Evolutionary conservation across 2,329 filamentous ascomycete species (phyloP).

Genomic region (Aspergillus ochraceoroseus): DNA sequence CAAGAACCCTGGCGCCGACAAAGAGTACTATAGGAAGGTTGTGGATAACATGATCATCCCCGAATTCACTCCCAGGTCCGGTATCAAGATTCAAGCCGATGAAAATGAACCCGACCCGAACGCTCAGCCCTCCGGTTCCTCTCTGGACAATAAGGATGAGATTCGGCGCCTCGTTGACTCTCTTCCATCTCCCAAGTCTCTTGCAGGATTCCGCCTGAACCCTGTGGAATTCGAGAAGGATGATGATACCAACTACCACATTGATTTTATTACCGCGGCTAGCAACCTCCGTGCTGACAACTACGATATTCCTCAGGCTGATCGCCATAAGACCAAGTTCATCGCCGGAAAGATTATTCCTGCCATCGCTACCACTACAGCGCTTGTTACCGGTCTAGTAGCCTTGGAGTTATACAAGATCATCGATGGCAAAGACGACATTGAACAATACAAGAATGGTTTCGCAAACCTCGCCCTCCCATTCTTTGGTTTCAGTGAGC

Average conservation of each 20-base stretch:
- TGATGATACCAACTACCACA: slow-evolving; percentile 95
- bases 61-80: slow-evolving; percentile 84
- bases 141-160: slow-evolving; percentile 68
- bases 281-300: slow-evolving; percentile 96
- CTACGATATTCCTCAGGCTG: slow-evolving; percentile 90
- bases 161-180: slow-evolving; percentile 65
- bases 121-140: slow-evolving; percentile 50
- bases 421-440: slow-evolving; percentile 89
- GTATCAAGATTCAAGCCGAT: slow-evolving; percentile 93
- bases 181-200: slow-evolving; percentile 70
- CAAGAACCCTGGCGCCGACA: slow-evolving; percentile 69
- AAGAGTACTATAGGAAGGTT: slow-evolving; percentile 69
- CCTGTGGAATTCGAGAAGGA: slow-evolving; percentile 99
- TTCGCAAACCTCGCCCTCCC: slow-evolving; percentile 95
- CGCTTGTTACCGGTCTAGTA: slow-evolving; percentile 88
- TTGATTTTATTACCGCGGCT: slow-evolving; percentile 96
- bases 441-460: slow-evolving; percentile 99
- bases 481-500: slow-evolving; percentile 98
- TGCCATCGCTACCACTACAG: slow-evolving; percentile 94
- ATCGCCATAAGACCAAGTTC: slow-evolving; percentile 98
- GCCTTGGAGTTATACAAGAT: slow-evolving; percentile 94
- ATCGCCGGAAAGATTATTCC: slow-evolving; percentile 99
- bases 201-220: slow-evolving; percentile 82
- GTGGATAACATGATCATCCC: slow-evolving; percentile 91
- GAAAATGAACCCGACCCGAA: slow-evolving; percentile 95